Conservation (phyloP, 2,329 filamentous ascomycete genomes). For the Beauveria pseudobassiana region DNA sequence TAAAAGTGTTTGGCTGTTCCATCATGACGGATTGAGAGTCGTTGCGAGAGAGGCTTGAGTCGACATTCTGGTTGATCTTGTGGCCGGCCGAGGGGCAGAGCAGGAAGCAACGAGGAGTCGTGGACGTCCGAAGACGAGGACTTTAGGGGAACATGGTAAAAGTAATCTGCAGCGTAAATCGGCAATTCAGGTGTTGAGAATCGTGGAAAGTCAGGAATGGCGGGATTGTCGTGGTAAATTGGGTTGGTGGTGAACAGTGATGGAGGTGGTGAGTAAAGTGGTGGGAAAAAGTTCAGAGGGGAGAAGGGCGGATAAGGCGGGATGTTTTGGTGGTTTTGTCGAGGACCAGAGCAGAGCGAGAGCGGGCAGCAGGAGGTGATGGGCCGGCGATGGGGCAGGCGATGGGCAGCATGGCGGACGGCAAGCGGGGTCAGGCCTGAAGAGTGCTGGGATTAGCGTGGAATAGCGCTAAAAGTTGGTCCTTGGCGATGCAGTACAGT, state of each 20-base stretch:
- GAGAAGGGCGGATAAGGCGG: slow-evolving; percentile 6
- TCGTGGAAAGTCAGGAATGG: neutral
- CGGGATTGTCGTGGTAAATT: neutral
- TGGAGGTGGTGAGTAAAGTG: neutral
- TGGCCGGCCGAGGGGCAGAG: slow-evolving; percentile 4
- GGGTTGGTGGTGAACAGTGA: neutral
- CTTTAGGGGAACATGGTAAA: slow-evolving; percentile 5
- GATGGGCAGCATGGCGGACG: too few relatives aligned
- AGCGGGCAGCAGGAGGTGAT: neutral
- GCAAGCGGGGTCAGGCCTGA: neutral
- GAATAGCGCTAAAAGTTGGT: neutral
- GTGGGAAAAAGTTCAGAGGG: slow-evolving; percentile 2
- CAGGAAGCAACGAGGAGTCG: slow-evolving; percentile 1
- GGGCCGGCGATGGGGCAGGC: neutral
- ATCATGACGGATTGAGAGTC: slow-evolving; percentile 13
- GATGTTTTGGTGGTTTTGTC: slow-evolving; percentile 10
- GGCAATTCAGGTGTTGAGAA: neutral
- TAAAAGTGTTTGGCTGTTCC: slow-evolving; percentile 13
- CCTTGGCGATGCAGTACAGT: slow-evolving; percentile 9
- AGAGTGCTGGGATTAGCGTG: neutral
- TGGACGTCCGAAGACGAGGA: slow-evolving; percentile 10
- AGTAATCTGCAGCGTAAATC: neutral
- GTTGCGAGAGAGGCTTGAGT: slow-evolving; percentile 9
- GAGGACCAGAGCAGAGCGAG: neutral
- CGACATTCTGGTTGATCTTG: slow-evolving; percentile 9